A percentile compares a stretch with the other conserved stretches of the same genome.
Evolutionary conservation across 2,329 filamentous ascomycete genomes (phyloP).

Genomic region (Trichophyton benhamiae): DNA sequence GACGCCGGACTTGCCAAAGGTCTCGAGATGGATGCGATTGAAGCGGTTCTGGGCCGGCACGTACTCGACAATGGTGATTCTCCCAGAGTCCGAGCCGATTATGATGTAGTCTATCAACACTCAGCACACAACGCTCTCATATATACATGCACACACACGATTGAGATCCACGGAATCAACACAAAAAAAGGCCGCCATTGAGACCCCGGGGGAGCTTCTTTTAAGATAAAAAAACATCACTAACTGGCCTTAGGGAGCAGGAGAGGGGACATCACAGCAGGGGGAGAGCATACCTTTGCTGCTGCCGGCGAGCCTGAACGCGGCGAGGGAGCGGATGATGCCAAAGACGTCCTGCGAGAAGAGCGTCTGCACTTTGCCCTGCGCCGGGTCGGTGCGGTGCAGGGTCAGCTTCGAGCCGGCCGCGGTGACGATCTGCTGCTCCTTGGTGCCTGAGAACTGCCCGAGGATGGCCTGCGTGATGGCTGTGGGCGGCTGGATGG

Average conservation of each 20-base stretch:
- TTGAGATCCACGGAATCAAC: too few relatives aligned
- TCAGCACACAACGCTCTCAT: conserved; percentile 28
- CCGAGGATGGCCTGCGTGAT: conserved; percentile 84
- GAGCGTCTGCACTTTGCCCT: conserved; percentile 74
- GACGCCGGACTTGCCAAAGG: conserved; percentile 93
- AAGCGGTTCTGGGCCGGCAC: conserved; percentile 75
- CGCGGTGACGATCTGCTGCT: conserved; percentile 92
- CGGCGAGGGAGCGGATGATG: conserved; percentile 78
- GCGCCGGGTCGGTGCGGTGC: conserved; percentile 69
- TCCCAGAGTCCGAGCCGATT: conserved; percentile 86
- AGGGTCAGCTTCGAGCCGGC: conserved; percentile 83
- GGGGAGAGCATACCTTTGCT: conserved; percentile 68
- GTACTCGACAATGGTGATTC: conserved; percentile 90
- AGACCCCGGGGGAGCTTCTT: conserved; percentile 46
- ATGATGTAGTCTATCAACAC: conserved; percentile 73
- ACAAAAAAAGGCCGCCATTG: conserved; percentile 12
- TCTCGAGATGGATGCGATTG: conserved; percentile 83
- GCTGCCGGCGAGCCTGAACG: conserved; percentile 85
- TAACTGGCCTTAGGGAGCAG: conserved; percentile 42
- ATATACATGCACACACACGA: not conserved
- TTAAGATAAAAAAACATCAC: conserved; percentile 44
- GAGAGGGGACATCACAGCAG: conserved; percentile 5
- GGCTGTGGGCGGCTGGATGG: conserved; percentile 81
- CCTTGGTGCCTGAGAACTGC: conserved; percentile 90
- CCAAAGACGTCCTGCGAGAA: conserved; percentile 92